phyloP scores from a whole-genome alignment of 1,139 yeast species.

The Arxiozyma slooffiae region DNA sequence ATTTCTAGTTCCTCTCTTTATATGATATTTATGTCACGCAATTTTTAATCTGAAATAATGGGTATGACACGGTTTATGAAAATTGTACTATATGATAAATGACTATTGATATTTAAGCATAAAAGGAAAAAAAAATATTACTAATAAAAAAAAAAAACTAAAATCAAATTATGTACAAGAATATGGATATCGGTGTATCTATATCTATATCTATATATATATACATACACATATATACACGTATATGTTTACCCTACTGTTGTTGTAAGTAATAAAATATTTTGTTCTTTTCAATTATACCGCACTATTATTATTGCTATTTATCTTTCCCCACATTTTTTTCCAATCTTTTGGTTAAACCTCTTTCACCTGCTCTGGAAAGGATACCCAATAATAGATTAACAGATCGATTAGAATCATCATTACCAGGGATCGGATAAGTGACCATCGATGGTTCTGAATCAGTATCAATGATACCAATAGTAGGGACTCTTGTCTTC shows the following conservation, averaged over 20 bases:
- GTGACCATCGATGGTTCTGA: conserved; percentile 83
- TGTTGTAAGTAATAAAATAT: neutral
- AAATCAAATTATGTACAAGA: neutral
- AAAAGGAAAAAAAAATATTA: no score
- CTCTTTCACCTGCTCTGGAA: conserved; percentile 76
- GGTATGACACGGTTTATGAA: neutral
- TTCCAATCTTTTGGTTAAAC: conserved; percentile 49
- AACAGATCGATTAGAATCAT: conserved; percentile 78
- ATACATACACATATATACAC: neutral
- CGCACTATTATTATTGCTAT: no score
- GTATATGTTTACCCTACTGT: no score
- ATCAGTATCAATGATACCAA: conserved; percentile 89
- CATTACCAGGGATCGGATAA: conserved; percentile 93
- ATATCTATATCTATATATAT: neutral
- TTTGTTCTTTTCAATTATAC: neutral
- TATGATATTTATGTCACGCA: no score
- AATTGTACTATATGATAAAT: no score
- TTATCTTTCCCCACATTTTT: conserved; percentile 9
- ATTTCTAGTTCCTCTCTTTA: no score
- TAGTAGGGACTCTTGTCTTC: conserved; percentile 77
- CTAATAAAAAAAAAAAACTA: no score
- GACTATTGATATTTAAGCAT: no score
- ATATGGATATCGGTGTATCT: neutral
- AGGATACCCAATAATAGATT: conserved; percentile 74
- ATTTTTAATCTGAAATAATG: neutral